Percentiles rank a stretch among this genome's conserved stretches.
phyloP scores from a whole-genome alignment of 2,329 filamentous ascomycete genomes.

The Epichloe coenophiala region DNA sequence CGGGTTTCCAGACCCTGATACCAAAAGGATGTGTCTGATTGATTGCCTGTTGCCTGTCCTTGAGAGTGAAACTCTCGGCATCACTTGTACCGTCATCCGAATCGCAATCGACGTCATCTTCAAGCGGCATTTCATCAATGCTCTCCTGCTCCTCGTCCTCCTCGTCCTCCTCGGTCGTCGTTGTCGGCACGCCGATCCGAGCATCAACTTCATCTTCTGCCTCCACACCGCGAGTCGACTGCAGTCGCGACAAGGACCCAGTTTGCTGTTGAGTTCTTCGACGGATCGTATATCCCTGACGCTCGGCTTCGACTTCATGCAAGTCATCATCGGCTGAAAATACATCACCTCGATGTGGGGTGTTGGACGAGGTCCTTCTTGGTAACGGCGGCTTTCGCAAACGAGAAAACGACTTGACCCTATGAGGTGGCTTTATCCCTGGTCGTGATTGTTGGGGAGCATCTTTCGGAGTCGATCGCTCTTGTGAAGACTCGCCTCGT shows the following conservation, averaged over 20 bases:
- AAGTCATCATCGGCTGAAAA: conserved; percentile 88
- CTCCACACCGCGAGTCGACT: conserved; percentile 19
- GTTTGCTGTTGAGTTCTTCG: conserved; percentile 19
- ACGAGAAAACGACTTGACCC: conserved; percentile 32
- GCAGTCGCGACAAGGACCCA: conserved; percentile 26
- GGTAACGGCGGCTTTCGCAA: conserved; percentile 60
- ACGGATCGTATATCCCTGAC: conserved; percentile 18
- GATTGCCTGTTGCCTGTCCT: conserved; percentile 93
- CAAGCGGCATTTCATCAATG: conserved; percentile 27
- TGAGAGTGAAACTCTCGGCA: conserved; percentile 93
- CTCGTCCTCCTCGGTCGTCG: conserved; percentile 10
- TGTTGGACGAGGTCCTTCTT: conserved; percentile 63
- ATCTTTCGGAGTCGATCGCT: conserved; percentile 20
- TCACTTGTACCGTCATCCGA: conserved; percentile 70
- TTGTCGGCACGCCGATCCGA: conserved; percentile 6
- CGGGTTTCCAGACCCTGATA: conserved; percentile 97
- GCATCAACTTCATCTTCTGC: conserved; percentile 13
- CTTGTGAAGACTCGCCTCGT: conserved; percentile 24
- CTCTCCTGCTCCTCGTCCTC: conserved; percentile 14
- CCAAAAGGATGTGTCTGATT: conserved; percentile 98
- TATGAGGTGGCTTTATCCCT: conserved; percentile 29
- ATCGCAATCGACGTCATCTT: conserved; percentile 42
- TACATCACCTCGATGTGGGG: conserved; percentile 67
- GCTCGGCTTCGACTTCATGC: conserved; percentile 62
- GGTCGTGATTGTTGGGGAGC: conserved; percentile 22